These are phyloP conservation scores for Aphanomyces cochlioides DNA, from an alignment of 352 stramenopile species.

Conservation along the genomic window DNA sequence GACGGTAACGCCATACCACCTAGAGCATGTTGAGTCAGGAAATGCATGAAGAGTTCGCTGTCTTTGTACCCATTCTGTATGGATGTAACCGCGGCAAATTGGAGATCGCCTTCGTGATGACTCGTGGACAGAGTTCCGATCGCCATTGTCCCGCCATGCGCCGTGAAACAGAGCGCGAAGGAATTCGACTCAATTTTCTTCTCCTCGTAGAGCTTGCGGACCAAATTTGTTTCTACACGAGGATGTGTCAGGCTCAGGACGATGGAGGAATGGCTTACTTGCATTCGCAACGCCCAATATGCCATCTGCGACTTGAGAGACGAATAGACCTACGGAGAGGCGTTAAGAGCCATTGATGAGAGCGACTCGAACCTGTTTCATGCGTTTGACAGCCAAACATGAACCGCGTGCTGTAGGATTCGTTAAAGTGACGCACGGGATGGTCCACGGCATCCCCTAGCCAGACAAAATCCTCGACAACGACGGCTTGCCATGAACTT, in stretches of 20 bases:
- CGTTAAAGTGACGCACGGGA: constrained; percentile 36
- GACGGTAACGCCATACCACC: constrained; percentile 75
- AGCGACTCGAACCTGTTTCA: constrained; percentile 46
- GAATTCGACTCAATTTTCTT: constrained; percentile 54
- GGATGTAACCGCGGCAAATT: constrained; percentile 55
- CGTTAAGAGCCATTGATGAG: neutral
- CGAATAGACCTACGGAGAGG: constrained; percentile 46
- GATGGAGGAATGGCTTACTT: neutral
- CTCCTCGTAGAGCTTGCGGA: constrained; percentile 56
- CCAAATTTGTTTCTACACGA: constrained; percentile 57
- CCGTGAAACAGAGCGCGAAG: constrained; percentile 80
- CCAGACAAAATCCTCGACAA: constrained; percentile 79
- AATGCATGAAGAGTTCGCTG: neutral
- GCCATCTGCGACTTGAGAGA: constrained; percentile 82
- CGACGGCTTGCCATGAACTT: constrained; percentile 74
- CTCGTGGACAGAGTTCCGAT: constrained; percentile 77
- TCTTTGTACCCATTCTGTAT: constrained; percentile 37
- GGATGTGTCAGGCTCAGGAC: constrained; percentile 16
- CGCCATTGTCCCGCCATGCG: constrained; percentile 61
- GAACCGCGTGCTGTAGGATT: constrained; percentile 69
- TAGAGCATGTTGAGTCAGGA: neutral
- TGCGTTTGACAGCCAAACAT: constrained; percentile 76
- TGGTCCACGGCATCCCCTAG: constrained; percentile 48
- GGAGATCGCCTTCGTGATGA: constrained; percentile 55
- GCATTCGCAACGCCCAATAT: constrained; percentile 76